A percentile compares a stretch with the other conserved stretches of the same genome.
phyloP scores from a whole-genome alignment of 768 basidiomycete species.

The Mycena pura region DNA sequence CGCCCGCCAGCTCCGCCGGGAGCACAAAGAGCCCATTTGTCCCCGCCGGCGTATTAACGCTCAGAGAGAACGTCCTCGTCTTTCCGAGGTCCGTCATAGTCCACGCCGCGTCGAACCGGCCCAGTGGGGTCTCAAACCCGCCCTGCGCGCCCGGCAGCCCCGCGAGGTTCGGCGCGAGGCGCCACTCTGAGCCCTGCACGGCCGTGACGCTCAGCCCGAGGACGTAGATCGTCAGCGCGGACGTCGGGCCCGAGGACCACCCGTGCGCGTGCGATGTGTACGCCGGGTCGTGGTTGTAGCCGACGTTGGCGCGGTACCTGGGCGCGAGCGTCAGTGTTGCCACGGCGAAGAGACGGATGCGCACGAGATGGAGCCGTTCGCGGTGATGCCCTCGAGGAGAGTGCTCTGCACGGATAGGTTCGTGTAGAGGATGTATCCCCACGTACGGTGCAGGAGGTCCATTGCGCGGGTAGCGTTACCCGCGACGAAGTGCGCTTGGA shows the following conservation, averaged over 20 bases:
- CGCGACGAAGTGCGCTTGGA: slow-evolving; percentile 64
- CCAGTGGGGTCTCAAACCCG: slow-evolving; percentile 59
- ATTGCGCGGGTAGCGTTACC: slow-evolving; percentile 59
- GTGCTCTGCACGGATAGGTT: slow-evolving; percentile 62
- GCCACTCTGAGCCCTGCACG: slow-evolving; percentile 56
- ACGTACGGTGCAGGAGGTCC: slow-evolving; percentile 58
- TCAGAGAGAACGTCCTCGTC: slow-evolving; percentile 26
- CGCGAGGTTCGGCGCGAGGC: slow-evolving; percentile 51
- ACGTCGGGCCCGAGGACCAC: slow-evolving; percentile 65
- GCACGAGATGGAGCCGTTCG: slow-evolving; percentile 61
- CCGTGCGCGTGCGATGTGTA: slow-evolving; percentile 69
- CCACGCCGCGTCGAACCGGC: slow-evolving; percentile 60
- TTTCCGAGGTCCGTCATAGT: slow-evolving; percentile 19
- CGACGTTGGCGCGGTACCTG: slow-evolving; percentile 58
- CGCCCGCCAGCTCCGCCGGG: slow-evolving; percentile 25
- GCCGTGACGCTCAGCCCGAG: slow-evolving; percentile 58
- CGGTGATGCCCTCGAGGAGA: slow-evolving; percentile 63
- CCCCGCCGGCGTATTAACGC: slow-evolving; percentile 36
- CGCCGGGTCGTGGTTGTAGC: slow-evolving; percentile 63
- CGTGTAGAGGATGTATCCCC: slow-evolving; percentile 68
- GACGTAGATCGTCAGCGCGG: slow-evolving; percentile 62
- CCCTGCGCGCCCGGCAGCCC: slow-evolving; percentile 52
- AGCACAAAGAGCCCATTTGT: slow-evolving; percentile 40
- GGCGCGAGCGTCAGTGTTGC: background rate
- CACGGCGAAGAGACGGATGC: slow-evolving; percentile 14